Evolutionary conservation across 306 rosid species (phyloP), one percentile per base, ranked within the genome.

Genomic region (Lathyrus oleraceus): DNA sequence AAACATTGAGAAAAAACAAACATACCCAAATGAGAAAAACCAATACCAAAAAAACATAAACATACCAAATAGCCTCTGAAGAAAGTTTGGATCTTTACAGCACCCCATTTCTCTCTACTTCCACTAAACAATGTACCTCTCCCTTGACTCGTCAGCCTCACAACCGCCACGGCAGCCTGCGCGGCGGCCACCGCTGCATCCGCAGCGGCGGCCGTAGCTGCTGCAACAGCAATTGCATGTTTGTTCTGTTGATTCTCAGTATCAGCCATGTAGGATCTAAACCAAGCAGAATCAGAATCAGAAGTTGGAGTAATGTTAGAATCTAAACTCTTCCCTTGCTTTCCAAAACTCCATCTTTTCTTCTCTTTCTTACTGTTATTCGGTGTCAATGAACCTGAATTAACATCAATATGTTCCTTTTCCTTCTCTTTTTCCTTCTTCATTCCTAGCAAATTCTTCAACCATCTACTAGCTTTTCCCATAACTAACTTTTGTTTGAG

Each of bases 211-310:
- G 99, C 92, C 0, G 99, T 87, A n/a, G 99, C 99, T 0, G 96
- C 97, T 6, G 99, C 99, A 15, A 95, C 96, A 0, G 99, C 99
- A 83, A 91, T 89, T 40, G 97, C 99, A 81, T 91, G 97, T 71
- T 91, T 89, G 72, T 81, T 88, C 72, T 89, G 96, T 48, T 95
- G 90, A 54, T 71, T 83, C 61, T 82, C 93, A 4, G 96, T 78
- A 5, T 89, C 88, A 13, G 84, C 65, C 20, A 85, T 67, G 39
- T 84, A 94, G 71, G 96, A 85, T 86, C 87, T 85, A 67, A 87
- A 81, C 96, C 95, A 86, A 44, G 88, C 72, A 3, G 78, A 35
- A 69, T 85, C 84, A 3, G 81, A 5, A 70, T 83, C 84, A 4
- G 85, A 28, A 53, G 25, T 10, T 23, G 68, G 15, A 25, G 57